Evolutionary conservation across 768 basidiomycete genomes (phyloP), one percentile per base, ranked within the genome.

Genomic region (Mycena capillaripes): DNA sequence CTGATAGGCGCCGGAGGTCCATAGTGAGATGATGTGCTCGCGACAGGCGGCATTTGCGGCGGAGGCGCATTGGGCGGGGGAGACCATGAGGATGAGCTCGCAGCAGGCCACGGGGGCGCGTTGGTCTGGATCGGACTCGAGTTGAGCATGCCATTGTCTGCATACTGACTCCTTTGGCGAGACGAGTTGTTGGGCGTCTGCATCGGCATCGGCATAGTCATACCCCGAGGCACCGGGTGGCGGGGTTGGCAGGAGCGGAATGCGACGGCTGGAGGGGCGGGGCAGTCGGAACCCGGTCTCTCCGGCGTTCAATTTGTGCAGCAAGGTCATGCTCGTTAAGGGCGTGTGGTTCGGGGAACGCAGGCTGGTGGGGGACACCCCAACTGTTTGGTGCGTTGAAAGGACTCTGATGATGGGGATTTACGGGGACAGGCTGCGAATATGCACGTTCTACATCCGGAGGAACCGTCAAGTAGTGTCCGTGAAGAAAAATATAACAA

Each of bases 121-220:
- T 38, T 16, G 38, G 38, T 38, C 38, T 38, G 38, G 38, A 38
- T 16, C 11, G 67, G 67, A 52, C 67, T 69, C 4, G 67, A 53
- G 52, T 50, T 69, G 30, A 67, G 34, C 14, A 56, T 12, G 21
- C n/a, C 40, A 17, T 69, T n/a, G 14, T 27, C n/a, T 23, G 36
- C 38, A 53, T 46, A 16, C 2, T 38, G 61, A 7, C 27, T 44
- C n/a, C 14, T 27, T 12, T 3, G 38, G 5, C 42, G 55, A 10
- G 40, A 48, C 60, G 60, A 46, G 29, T 46, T 25, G 12, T 16
- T 38, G 27, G 23, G 66, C 12, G 27, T 4, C 12, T 42, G 21
- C 30, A 56, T 38, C 19, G 23, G 66, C 12, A 40, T 4, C 12
- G 55, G 21, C 30, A 56, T 66, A 5, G 64, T 52, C 8, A 64